These are phyloP conservation scores for Drosera capensis DNA, from an alignment of 148 eudicot genomes.

Conservation along the genomic window DNA sequence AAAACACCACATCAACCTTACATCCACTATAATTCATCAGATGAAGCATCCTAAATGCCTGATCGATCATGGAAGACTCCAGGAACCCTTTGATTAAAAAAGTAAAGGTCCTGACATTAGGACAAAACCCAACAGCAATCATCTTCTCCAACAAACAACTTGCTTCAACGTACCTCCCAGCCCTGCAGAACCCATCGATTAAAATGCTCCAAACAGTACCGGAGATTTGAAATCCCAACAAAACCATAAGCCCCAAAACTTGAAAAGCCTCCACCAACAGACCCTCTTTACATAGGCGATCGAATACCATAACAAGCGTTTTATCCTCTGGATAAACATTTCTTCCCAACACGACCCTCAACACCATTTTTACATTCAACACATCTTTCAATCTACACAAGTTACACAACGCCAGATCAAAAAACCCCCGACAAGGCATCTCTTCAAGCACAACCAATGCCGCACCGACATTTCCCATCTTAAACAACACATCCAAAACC, in stretches of 20 bases:
- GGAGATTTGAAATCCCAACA: slow-evolving; percentile 18
- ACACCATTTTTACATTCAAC: slow-evolving; percentile 15
- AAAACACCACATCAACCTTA: slow-evolving; percentile 32
- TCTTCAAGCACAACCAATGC: slow-evolving; percentile 22
- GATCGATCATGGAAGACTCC: slow-evolving; percentile 18
- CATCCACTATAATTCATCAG: slow-evolving; percentile 30
- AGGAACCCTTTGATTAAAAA: slow-evolving; percentile 28
- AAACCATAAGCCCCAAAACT: slow-evolving; percentile 23
- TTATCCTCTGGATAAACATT: slow-evolving; percentile 24
- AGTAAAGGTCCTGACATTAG: slow-evolving; percentile 34
- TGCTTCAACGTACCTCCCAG: slow-evolving; percentile 21
- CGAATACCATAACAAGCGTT: slow-evolving; percentile 19
- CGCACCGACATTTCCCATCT: slow-evolving; percentile 12
- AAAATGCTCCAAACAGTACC: slow-evolving; percentile 29
- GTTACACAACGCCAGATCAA: slow-evolving; percentile 27
- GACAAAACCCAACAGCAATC: slow-evolving; percentile 28
- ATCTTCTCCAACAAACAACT: slow-evolving; percentile 27
- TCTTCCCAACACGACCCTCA: slow-evolving; percentile 20
- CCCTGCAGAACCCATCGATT: slow-evolving; percentile 32
- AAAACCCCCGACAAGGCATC: slow-evolving; percentile 21
- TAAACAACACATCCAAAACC: slow-evolving; percentile 33
- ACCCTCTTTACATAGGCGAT: slow-evolving; percentile 30
- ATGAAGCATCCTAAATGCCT: slow-evolving; percentile 21
- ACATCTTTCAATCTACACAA: slow-evolving; percentile 32
- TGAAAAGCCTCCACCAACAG: slow-evolving; percentile 21